A percentile compares a stretch with the other conserved stretches of the same genome.
phyloP scores from a whole-genome alignment of 106 monocot genomes.

The Iris macrosiphon region DNA sequence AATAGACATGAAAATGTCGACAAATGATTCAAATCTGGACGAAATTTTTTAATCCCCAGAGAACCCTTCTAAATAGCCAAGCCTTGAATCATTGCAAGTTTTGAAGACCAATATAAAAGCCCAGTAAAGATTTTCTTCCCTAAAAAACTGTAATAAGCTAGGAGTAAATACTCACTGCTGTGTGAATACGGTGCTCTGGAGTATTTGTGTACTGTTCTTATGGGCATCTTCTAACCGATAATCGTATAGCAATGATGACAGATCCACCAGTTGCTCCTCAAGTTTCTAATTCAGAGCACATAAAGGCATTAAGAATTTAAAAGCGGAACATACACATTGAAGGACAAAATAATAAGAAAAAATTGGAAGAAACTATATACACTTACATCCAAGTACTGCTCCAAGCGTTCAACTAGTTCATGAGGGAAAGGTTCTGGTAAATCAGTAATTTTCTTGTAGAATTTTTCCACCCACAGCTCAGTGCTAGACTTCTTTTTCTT shows the following conservation, averaged over 20 bases:
- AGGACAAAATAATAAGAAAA: neutral
- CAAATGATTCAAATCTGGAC: too few species aligned
- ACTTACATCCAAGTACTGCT: conserved; percentile 85
- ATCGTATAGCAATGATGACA: conserved; percentile 83
- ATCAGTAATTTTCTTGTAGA: conserved; percentile 79
- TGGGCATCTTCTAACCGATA: conserved; percentile 80
- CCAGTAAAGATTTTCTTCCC: too few species aligned
- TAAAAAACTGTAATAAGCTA: too few species aligned
- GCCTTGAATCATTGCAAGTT: too few species aligned
- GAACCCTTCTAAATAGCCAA: too few species aligned
- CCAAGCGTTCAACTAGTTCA: conserved; percentile 83
- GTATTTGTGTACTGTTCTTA: conserved; percentile 84
- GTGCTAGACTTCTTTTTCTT: conserved; percentile 63
- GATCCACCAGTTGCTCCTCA: conserved; percentile 89
- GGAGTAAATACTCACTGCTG: conserved; percentile 59
- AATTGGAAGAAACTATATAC: neutral
- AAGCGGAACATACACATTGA: neutral
- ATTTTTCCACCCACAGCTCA: conserved; percentile 89
- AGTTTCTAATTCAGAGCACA: conserved; percentile 42
- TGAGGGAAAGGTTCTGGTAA: conserved; percentile 91
- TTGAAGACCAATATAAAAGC: too few species aligned
- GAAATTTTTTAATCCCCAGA: too few species aligned
- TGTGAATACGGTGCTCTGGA: conserved; percentile 83
- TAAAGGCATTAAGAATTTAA: neutral
- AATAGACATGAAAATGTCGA: too few species aligned